These are phyloP conservation scores for Fraxinus americana DNA, from an alignment of 257 asterid species.

Conservation along the genomic window DNA sequence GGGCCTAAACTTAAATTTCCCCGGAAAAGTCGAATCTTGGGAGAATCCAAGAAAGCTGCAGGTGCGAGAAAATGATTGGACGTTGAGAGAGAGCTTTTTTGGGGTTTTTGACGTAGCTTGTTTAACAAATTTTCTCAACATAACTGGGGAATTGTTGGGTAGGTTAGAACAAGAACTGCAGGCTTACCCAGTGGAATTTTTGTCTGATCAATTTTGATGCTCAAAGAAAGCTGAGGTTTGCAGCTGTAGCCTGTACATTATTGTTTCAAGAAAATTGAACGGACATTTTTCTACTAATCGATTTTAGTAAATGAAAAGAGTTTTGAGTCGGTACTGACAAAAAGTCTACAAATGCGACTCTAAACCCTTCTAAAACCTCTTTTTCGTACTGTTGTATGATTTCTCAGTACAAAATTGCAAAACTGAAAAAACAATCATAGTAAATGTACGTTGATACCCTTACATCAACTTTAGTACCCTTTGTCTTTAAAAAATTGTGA, in stretches of 20 bases:
- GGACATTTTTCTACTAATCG: neutral
- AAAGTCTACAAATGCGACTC: slow-evolving; percentile 18
- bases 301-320: neutral
- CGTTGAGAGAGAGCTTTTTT: slow-evolving; percentile 20
- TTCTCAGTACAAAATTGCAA: neutral
- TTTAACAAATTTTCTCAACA: slow-evolving; percentile 74
- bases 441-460: no score
- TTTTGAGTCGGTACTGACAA: neutral
- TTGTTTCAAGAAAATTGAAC: slow-evolving; percentile 3
- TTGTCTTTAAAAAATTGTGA: no score
- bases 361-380: slow-evolving; percentile 56
- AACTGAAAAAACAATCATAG: neutral
- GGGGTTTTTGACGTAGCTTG: slow-evolving; percentile 41
- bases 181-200: slow-evolving; percentile 33
- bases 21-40: slow-evolving; percentile 33
- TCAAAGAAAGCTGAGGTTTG: slow-evolving; percentile 41
- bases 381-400: neutral
- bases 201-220: slow-evolving; percentile 35
- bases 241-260: slow-evolving; percentile 51
- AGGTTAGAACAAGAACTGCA: slow-evolving; percentile 21
- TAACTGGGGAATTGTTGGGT: slow-evolving; percentile 44
- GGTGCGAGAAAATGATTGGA: slow-evolving; percentile 37
- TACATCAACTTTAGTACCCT: no score
- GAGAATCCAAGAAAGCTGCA: slow-evolving; percentile 45
- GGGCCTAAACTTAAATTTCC: slow-evolving; percentile 32